These are phyloP conservation scores for Phalaenopsis hybrid DNA, from an alignment of 116 monocot genomes.

Conservation along the genomic window DNA sequence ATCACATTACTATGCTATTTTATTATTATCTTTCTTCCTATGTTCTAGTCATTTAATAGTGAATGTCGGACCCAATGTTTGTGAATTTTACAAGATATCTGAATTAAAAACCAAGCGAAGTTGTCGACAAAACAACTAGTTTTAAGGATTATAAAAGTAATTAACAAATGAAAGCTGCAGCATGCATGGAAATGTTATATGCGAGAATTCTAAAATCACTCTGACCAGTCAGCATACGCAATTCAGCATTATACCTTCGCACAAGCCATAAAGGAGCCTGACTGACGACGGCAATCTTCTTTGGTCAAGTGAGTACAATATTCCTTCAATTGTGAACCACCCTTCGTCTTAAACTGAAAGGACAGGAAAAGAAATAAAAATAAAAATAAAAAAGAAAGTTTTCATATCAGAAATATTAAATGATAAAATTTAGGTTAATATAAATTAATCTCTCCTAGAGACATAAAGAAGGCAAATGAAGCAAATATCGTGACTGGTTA, in stretches of 20 bases:
- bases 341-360: slow-evolving; percentile 90
- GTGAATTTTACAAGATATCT: background rate
- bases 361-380: background rate
- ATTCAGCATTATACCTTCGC: slow-evolving; percentile 56
- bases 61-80: background rate
- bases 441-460: background rate
- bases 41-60: background rate
- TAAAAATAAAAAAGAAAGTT: background rate
- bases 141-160: background rate
- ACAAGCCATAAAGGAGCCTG: slow-evolving; percentile 81
- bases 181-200: background rate
- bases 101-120: background rate
- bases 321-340: slow-evolving; percentile 89
- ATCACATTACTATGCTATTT: background rate
- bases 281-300: slow-evolving; percentile 92
- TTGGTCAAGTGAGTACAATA: slow-evolving; percentile 92
- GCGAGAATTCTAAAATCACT: background rate
- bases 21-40: background rate
- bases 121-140: background rate
- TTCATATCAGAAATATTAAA: background rate
- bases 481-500: background rate
- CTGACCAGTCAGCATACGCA: background rate
- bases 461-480: slow-evolving; percentile 1
- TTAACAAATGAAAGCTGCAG: background rate
- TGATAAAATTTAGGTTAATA: background rate